A percentile compares a stretch with the other conserved stretches of the same genome.
Evolutionary conservation across 495 filamentous ascomycete species (phyloP).

Genomic region (Penicillium cataractarum): DNA sequence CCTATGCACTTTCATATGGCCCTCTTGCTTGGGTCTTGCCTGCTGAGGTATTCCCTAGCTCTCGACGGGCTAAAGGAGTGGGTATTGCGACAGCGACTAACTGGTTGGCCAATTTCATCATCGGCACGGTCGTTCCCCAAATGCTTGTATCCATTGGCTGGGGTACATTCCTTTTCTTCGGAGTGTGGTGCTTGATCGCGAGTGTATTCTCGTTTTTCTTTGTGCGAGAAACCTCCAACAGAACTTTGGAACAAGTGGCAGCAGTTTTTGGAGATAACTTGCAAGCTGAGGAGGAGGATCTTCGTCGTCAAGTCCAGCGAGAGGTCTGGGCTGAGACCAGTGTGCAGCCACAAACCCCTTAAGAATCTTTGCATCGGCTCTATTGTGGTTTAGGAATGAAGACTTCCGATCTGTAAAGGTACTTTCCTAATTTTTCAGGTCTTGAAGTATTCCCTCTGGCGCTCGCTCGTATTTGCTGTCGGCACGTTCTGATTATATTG

Average conservation of each 20-base stretch:
- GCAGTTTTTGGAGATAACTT: slow-evolving; percentile 14
- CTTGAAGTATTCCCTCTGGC: too few relatives aligned
- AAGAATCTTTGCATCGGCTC: too few relatives aligned
- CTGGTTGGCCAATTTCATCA: slow-evolving; percentile 65
- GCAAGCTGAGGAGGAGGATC: slow-evolving; percentile 10
- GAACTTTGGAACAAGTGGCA: slow-evolving; percentile 23
- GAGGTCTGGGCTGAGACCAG: slow-evolving; percentile 15
- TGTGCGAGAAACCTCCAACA: slow-evolving; percentile 11
- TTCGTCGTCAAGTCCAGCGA: slow-evolving; percentile 10
- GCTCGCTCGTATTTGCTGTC: too few relatives aligned
- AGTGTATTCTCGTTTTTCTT: slow-evolving; percentile 8
- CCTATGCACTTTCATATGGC: slow-evolving; percentile 24
- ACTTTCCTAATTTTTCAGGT: too few relatives aligned
- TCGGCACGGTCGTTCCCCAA: slow-evolving; percentile 59
- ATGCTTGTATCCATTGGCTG: slow-evolving; percentile 58
- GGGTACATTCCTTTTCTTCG: slow-evolving; percentile 9
- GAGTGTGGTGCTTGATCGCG: slow-evolving; percentile 1
- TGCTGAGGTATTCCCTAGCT: slow-evolving; percentile 29
- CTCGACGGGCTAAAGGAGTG: slow-evolving; percentile 26
- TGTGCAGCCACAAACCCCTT: background rate
- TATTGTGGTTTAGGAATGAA: too few relatives aligned
- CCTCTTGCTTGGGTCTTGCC: slow-evolving; percentile 28
- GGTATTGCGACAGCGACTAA: slow-evolving; percentile 25
- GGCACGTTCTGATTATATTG: too few relatives aligned
- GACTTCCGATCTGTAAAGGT: too few relatives aligned